A percentile compares a stretch with the other conserved stretches of the same genome.
These are phyloP conservation scores for Leptoxyphium fumago DNA, from an alignment of 2,329 filamentous ascomycete species.

Conservation along the genomic window DNA sequence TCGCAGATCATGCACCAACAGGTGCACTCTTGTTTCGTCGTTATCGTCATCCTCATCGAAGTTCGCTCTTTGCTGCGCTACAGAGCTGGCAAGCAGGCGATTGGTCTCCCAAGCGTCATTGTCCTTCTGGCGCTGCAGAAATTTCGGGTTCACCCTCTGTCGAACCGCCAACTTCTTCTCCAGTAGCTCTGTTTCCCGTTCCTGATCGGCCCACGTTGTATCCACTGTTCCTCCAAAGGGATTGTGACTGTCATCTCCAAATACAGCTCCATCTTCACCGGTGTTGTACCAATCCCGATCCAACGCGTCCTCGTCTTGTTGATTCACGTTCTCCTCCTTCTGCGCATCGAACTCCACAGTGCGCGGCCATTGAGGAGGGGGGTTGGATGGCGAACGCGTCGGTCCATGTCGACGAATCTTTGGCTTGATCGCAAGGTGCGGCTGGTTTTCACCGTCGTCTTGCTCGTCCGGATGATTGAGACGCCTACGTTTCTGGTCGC, in stretches of 20 bases:
- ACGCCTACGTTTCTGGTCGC: background rate
- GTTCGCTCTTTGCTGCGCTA: slow-evolving; percentile 59
- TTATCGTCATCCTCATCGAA: slow-evolving; percentile 70
- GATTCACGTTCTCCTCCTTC: slow-evolving; percentile 9
- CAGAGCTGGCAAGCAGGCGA: slow-evolving; percentile 90
- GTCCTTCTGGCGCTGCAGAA: slow-evolving; percentile 78
- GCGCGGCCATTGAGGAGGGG: background rate
- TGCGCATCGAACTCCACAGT: background rate
- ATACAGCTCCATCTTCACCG: slow-evolving; percentile 70
- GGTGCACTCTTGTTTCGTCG: slow-evolving; percentile 74
- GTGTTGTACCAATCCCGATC: slow-evolving; percentile 90
- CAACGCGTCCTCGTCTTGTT: slow-evolving; percentile 58
- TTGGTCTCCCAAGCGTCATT: slow-evolving; percentile 98
- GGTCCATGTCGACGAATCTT: background rate
- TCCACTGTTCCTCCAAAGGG: slow-evolving; percentile 67
- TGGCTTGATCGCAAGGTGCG: background rate
- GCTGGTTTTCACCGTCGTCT: background rate
- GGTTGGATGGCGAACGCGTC: background rate
- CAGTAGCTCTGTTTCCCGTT: slow-evolving; percentile 54
- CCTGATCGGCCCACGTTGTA: slow-evolving; percentile 54
- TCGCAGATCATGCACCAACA: slow-evolving; percentile 83
- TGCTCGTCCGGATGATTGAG: background rate
- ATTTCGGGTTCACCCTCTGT: slow-evolving; percentile 43
- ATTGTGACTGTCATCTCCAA: slow-evolving; percentile 86
- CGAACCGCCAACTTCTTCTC: slow-evolving; percentile 56